phyloP scores from a whole-genome alignment of 192 early-diverging fungal species.

The Powellomyces hirtus region DNA sequence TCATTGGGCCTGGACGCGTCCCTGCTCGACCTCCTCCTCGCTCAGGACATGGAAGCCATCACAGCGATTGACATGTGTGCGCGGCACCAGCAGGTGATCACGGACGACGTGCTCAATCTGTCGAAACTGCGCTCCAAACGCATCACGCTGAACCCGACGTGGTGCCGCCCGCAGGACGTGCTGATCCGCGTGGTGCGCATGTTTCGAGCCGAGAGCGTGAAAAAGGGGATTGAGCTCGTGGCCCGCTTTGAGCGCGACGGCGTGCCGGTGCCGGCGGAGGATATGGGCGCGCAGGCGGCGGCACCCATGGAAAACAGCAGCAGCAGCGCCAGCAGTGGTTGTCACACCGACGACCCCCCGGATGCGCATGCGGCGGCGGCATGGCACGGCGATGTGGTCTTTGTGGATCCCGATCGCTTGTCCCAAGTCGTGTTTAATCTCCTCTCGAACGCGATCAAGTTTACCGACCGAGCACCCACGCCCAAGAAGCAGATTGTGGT shows the following conservation, averaged over 20 bases:
- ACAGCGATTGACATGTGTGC: slow-evolving; percentile 23
- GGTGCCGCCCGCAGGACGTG: slow-evolving; percentile 14
- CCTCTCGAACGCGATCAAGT: slow-evolving; percentile 49
- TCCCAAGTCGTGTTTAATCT: slow-evolving; percentile 51
- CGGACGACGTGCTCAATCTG: slow-evolving; percentile 27
- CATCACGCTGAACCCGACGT: neutral
- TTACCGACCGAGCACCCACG: slow-evolving; percentile 31
- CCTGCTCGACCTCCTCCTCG: neutral
- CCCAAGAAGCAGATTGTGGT: neutral
- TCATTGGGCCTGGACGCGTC: too few relatives aligned
- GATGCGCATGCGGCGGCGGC: too few relatives aligned
- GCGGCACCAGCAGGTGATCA: slow-evolving; percentile 25
- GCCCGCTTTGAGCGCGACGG: slow-evolving; percentile 19
- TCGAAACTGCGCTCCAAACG: neutral
- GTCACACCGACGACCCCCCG: slow-evolving; percentile 16
- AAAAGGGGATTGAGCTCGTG: slow-evolving; percentile 33
- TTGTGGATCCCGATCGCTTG: slow-evolving; percentile 44
- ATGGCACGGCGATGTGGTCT: slow-evolving; percentile 34
- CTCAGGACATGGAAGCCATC: slow-evolving; percentile 12
- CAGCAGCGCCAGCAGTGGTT: neutral
- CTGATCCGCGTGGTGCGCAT: slow-evolving; percentile 20
- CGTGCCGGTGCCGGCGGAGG: neutral
- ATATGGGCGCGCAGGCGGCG: neutral
- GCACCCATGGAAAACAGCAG: neutral
- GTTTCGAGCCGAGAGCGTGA: slow-evolving; percentile 25